Conservation (phyloP, 345 rosid genomes). For the Eucalyptus melliodora region DNA sequence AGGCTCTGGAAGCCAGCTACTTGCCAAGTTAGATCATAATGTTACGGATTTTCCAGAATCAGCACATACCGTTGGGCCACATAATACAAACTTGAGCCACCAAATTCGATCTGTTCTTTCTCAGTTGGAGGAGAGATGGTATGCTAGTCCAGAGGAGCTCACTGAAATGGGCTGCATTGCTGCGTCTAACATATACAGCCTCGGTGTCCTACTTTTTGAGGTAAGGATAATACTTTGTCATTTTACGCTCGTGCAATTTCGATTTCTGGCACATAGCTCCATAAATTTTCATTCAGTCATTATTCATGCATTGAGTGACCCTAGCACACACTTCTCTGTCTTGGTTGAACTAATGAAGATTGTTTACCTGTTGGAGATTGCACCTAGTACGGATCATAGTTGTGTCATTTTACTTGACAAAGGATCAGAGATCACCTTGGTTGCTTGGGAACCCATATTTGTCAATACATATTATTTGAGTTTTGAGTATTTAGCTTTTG, state of each 20-base stretch:
- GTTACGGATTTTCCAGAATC: slow-evolving; percentile 9
- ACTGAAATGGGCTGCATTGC: slow-evolving; percentile 21
- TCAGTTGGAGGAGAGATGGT: slow-evolving; percentile 56
- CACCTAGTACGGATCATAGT: neutral
- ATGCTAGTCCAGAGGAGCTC: slow-evolving; percentile 48
- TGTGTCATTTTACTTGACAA: neutral
- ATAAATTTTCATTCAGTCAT: neutral
- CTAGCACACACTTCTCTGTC: neutral
- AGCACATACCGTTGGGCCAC: neutral
- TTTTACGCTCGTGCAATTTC: neutral
- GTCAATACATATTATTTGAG: neutral
- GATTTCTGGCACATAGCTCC: neutral
- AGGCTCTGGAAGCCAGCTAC: slow-evolving; percentile 4
- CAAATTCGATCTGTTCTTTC: neutral
- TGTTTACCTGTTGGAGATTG: neutral
- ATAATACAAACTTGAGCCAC: slow-evolving; percentile 5
- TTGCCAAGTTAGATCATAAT: slow-evolving; percentile 2
- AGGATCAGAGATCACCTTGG: neutral
- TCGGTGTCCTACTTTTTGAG: slow-evolving; percentile 81
- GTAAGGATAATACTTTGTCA: slow-evolving; percentile 7
- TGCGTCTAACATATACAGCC: slow-evolving; percentile 54
- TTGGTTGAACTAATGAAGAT: neutral
- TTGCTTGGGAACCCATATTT: neutral
- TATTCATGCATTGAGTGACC: neutral
- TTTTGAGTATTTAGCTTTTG: neutral